Conservation (phyloP, 257 asterid genomes). For the Nyctanthes arbortristis region DNA sequence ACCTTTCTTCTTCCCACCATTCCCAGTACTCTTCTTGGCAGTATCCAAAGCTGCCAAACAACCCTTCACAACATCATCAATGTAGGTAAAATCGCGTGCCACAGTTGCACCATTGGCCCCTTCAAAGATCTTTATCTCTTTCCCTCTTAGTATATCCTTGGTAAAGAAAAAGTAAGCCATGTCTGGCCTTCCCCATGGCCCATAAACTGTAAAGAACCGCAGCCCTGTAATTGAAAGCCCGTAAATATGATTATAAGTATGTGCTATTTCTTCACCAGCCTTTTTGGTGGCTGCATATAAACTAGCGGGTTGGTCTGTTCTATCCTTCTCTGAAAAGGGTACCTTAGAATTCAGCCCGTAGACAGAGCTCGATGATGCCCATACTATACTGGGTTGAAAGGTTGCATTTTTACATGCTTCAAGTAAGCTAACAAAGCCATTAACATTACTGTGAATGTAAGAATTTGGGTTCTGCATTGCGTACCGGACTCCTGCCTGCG, state of each 20-base stretch:
- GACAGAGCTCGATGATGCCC: constrained; percentile 90
- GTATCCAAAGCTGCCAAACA: constrained; percentile 75
- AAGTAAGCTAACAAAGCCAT: constrained; percentile 67
- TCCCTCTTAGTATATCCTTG: constrained; percentile 67
- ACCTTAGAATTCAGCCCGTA: constrained; percentile 83
- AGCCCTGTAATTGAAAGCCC: constrained; percentile 81
- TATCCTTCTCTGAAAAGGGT: constrained; percentile 73
- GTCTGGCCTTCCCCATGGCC: constrained; percentile 96
- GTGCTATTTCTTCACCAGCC: constrained; percentile 89
- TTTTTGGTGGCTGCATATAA: constrained; percentile 84
- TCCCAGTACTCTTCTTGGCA: constrained; percentile 65
- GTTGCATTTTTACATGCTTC: constrained; percentile 62
- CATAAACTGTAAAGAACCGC: constrained; percentile 77
- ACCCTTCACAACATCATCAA: constrained; percentile 84
- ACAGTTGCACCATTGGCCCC: constrained; percentile 66
- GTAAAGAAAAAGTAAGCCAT: constrained; percentile 88
- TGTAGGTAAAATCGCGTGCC: constrained; percentile 77
- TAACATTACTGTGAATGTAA: constrained; percentile 64
- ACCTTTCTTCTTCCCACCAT: constrained; percentile 64
- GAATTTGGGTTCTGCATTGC: constrained; percentile 79
- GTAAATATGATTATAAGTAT: constrained; percentile 70
- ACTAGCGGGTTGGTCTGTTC: constrained; percentile 83
- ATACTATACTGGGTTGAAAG: constrained; percentile 70
- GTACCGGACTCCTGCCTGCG: constrained; percentile 86
- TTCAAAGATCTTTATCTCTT: constrained; percentile 69